Evolutionary conservation across 2,329 filamentous ascomycete genomes (phyloP).

Genomic region (Arthroderma uncinatum): DNA sequence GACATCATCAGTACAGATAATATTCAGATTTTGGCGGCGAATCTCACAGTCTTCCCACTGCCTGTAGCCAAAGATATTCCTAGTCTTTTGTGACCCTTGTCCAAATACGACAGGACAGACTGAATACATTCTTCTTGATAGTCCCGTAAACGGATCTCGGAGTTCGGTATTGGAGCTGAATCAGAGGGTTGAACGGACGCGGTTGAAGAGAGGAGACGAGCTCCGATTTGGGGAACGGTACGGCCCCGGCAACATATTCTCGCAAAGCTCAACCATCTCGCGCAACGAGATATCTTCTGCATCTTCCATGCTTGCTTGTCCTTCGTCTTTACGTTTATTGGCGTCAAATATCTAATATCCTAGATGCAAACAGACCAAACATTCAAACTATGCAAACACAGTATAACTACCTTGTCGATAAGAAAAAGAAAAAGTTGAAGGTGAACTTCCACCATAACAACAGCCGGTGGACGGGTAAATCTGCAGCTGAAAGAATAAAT

Average conservation of each 20-base stretch:
- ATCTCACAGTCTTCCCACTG: constrained; percentile 66
- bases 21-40: background rate
- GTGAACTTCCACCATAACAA: background rate
- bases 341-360: background rate
- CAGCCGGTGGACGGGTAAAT: background rate
- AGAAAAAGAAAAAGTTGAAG: background rate
- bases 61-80: constrained; percentile 82
- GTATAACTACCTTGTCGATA: background rate
- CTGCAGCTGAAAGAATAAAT: background rate
- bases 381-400: constrained; percentile 26
- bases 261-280: constrained; percentile 14
- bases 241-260: background rate
- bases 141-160: constrained; percentile 54
- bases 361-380: constrained; percentile 23
- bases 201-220: constrained; percentile 16
- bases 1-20: background rate
- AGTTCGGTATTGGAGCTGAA: constrained; percentile 7
- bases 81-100: constrained; percentile 62
- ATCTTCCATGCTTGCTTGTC: constrained; percentile 17
- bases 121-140: constrained; percentile 91
- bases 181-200: constrained; percentile 9
- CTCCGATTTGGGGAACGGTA: constrained; percentile 15
- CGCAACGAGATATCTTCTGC: constrained; percentile 20
- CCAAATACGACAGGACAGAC: constrained; percentile 59
- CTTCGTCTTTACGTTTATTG: background rate